Evolutionary conservation across 78 protist species (phyloP).

Genomic region (Dictyostelium capitatum): DNA sequence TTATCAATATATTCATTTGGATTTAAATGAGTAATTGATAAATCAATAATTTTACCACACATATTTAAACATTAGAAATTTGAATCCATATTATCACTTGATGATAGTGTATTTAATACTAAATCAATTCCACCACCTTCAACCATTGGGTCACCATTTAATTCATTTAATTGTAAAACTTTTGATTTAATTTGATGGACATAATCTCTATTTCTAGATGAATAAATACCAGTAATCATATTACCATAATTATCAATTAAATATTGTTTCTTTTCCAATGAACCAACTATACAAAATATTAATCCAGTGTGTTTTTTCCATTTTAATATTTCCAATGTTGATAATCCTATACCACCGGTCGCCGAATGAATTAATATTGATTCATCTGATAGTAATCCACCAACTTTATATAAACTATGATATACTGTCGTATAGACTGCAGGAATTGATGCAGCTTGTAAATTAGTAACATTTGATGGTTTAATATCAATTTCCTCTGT

Average conservation of each 20-base stretch:
- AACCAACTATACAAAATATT: conserved; percentile 14
- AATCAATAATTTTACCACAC: conserved; percentile 67
- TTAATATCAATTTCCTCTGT: too few species aligned
- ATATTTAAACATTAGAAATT: conserved; percentile 32
- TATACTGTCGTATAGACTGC: background rate
- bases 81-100: conserved; percentile 34
- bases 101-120: conserved; percentile 54
- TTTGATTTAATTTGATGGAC: background rate
- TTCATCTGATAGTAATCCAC: background rate
- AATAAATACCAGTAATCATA: background rate
- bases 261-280: conserved; percentile 35
- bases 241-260: background rate
- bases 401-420: background rate
- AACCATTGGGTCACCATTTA: too few species aligned
- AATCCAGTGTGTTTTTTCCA: background rate
- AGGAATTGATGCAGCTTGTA: conserved; percentile 55
- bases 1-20: background rate
- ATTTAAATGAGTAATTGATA: conserved; percentile 21
- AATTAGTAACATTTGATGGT: background rate
- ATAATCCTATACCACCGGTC: conserved; percentile 61
- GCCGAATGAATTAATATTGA: conserved; percentile 57
- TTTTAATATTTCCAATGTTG: conserved; percentile 16
- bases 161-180: background rate
- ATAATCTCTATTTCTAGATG: background rate
- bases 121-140: too few species aligned